phyloP scores from a whole-genome alignment of 805 yeast genomes.

The Priceomyces melissophilus region DNA sequence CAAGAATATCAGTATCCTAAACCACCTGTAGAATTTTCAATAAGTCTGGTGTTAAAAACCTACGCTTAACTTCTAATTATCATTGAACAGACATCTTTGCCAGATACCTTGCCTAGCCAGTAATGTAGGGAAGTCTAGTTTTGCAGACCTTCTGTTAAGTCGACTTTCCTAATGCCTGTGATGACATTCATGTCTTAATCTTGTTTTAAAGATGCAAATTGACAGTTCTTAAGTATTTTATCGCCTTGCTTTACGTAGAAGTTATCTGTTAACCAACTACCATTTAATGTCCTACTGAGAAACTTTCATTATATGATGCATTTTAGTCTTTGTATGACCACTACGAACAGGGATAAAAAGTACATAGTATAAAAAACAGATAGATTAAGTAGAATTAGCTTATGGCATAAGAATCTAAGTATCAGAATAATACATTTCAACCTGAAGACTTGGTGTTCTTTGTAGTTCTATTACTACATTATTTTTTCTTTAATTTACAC shows the following conservation, averaged over 20 bases:
- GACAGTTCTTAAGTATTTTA: conserved; percentile 44
- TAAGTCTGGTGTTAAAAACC: no score
- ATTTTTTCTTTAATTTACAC: no score
- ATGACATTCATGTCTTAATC: conserved; percentile 49
- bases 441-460: no score
- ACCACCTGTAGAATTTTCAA: not conserved
- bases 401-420: conserved; percentile 24
- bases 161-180: conserved; percentile 50
- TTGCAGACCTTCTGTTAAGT: not conserved
- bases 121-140: conserved; percentile 34
- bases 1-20: conserved; percentile 37
- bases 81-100: conserved; percentile 31
- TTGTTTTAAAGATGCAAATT: conserved; percentile 70
- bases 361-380: conserved; percentile 3
- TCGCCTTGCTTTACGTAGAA: conserved; percentile 44
- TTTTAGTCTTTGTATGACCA: conserved; percentile 25
- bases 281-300: conserved; percentile 52
- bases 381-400: not conserved
- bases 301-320: conserved; percentile 38
- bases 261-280: conserved; percentile 70
- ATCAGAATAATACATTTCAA: conserved; percentile 43
- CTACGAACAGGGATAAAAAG: conserved; percentile 40
- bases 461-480: no score
- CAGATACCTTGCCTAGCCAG: conserved; percentile 29
- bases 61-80: no score